Conservation (phyloP, 2,329 filamentous ascomycete genomes). For the Ophiocordyceps camponoti-floridani region DNA sequence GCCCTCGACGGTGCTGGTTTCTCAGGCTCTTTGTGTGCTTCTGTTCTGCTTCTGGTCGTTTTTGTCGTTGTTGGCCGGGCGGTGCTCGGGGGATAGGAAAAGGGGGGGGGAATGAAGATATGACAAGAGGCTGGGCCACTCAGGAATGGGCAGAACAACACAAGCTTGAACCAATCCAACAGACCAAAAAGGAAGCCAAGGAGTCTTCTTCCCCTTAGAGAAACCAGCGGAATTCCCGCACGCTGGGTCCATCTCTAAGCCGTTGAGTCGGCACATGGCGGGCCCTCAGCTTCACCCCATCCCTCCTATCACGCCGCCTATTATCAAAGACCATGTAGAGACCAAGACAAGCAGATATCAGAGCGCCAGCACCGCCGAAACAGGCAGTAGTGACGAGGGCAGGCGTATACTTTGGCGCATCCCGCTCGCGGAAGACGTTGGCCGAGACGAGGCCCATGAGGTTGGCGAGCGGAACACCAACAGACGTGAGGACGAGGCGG, state of each 20-base stretch:
- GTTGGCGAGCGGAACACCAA: slow-evolving; percentile 60
- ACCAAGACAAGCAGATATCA: slow-evolving; percentile 36
- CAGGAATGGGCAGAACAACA: too few relatives aligned
- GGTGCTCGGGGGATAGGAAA: too few relatives aligned
- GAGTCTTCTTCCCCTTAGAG: slow-evolving; percentile 7
- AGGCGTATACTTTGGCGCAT: slow-evolving; percentile 48
- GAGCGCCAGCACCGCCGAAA: slow-evolving; percentile 42
- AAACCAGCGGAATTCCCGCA: slow-evolving; percentile 33
- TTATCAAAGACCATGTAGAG: slow-evolving; percentile 41
- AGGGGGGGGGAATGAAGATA: too few relatives aligned
- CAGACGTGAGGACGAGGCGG: slow-evolving; percentile 49
- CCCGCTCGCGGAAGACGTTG: slow-evolving; percentile 48
- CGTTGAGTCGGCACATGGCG: slow-evolving; percentile 30
- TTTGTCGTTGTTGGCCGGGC: too few relatives aligned
- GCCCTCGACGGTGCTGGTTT: too few relatives aligned
- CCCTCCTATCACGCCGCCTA: slow-evolving; percentile 31
- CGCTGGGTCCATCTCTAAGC: slow-evolving; percentile 27
- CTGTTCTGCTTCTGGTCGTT: too few relatives aligned
- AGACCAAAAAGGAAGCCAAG: neutral
- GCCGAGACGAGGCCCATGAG: slow-evolving; percentile 54
- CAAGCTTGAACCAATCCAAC: neutral
- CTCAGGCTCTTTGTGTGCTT: too few relatives aligned
- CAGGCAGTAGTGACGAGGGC: slow-evolving; percentile 47
- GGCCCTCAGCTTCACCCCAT: slow-evolving; percentile 25
- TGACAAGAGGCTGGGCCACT: too few relatives aligned